Evolutionary conservation across 352 stramenopile species (phyloP).

Genomic region (Bremia lactucae): DNA sequence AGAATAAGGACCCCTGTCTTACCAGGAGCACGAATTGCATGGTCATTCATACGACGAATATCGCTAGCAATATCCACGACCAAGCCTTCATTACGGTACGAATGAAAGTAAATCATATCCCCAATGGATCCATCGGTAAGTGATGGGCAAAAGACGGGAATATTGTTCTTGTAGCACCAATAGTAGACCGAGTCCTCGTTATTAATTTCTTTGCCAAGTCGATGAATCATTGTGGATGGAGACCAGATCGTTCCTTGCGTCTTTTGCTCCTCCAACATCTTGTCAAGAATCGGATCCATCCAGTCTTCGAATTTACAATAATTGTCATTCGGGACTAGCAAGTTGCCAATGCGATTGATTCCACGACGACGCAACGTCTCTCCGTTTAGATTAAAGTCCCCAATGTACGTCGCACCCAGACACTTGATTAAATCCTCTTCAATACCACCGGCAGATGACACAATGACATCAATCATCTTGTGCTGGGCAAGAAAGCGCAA

Average conservation of each 20-base stretch:
- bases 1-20: constrained; percentile 97
- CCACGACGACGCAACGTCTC: constrained; percentile 89
- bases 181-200: constrained; percentile 98
- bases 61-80: constrained; percentile 96
- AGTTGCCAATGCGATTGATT: constrained; percentile 99
- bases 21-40: constrained; percentile 89
- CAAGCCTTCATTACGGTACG: constrained; percentile 96
- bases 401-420: constrained; percentile 96
- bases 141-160: constrained; percentile 98
- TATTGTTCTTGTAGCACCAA: constrained; percentile 99
- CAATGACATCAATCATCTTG: constrained; percentile 97
- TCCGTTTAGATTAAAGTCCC: constrained; percentile 94
- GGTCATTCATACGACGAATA: constrained; percentile 97
- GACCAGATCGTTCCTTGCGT: constrained; percentile 88
- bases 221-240: constrained; percentile 95
- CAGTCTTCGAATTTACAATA: constrained; percentile 99
- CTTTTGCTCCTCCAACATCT: constrained; percentile 98
- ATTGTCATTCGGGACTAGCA: constrained; percentile 99
- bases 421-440: constrained; percentile 99
- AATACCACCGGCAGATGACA: constrained; percentile 87
- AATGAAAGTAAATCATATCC: constrained; percentile 99
- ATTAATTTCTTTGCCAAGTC: constrained; percentile 96
- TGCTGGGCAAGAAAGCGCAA: constrained; percentile 98
- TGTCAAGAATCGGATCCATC: constrained; percentile 93
- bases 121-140: constrained; percentile 98